Percentiles rank a stretch among this genome's conserved stretches.
Evolutionary conservation across 352 stramenopile genomes (phyloP).

Genomic region (Phytophthora sp.): DNA sequence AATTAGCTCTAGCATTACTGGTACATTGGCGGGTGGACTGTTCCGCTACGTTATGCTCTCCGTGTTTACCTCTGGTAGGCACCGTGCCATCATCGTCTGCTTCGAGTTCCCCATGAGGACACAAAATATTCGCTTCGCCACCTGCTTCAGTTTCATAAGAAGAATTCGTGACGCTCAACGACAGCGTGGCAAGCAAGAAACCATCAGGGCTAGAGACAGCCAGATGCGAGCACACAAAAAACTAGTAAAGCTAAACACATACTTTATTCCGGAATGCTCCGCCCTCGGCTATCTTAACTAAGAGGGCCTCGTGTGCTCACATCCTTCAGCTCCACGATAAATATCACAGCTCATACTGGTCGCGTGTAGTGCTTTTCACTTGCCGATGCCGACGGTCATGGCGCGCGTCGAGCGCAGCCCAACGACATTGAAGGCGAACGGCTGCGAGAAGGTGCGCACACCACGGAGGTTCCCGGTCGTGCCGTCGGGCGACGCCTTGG

Average conservation of each 20-base stretch:
- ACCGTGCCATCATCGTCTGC: background rate
- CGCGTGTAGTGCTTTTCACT: constrained; percentile 8
- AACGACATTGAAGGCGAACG: constrained; percentile 48
- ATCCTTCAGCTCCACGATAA: constrained; percentile 32
- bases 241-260: constrained; percentile 15
- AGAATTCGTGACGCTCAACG: too few species aligned
- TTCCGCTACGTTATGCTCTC: background rate
- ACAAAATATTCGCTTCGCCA: too few species aligned
- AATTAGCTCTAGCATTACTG: background rate
- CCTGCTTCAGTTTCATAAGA: background rate
- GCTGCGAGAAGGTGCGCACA: constrained; percentile 46
- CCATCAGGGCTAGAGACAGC: background rate
- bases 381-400: constrained; percentile 37
- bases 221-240: background rate
- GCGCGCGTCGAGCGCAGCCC: constrained; percentile 44
- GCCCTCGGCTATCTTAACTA: background rate
- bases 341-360: constrained; percentile 35
- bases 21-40: background rate
- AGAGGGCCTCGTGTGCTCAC: constrained; percentile 3
- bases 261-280: constrained; percentile 23
- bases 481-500: constrained; percentile 23
- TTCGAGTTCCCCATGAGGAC: background rate
- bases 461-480: constrained; percentile 16
- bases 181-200: background rate
- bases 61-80: background rate